Conservation (phyloP, 495 filamentous ascomycete genomes). For the Xylaria bambusicola region DNA sequence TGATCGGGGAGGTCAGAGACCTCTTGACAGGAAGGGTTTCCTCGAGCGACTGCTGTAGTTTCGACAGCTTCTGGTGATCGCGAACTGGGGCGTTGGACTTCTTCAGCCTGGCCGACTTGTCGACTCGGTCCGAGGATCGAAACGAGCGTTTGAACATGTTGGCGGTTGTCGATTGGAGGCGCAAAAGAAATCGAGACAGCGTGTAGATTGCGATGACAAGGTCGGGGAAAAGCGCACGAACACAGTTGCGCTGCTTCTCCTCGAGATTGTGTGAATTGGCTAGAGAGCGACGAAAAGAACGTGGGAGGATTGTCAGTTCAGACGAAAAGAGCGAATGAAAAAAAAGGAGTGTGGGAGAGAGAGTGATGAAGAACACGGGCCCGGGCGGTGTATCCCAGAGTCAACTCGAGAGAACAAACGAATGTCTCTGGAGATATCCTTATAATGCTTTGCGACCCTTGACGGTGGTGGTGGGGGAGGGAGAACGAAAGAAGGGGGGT, state of each 20-base stretch:
- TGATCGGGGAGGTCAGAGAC: slow-evolving; percentile 66
- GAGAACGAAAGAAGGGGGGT: slow-evolving; percentile 35
- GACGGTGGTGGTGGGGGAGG: slow-evolving; percentile 49
- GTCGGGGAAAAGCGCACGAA: slow-evolving; percentile 22
- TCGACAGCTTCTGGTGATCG: slow-evolving; percentile 69
- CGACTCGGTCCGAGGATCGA: slow-evolving; percentile 70
- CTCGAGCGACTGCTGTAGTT: slow-evolving; percentile 61
- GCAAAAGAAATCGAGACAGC: slow-evolving; percentile 36
- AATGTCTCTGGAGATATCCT: slow-evolving; percentile 46
- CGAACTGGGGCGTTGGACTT: slow-evolving; percentile 60
- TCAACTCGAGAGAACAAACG: slow-evolving; percentile 35
- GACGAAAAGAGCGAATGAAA: slow-evolving; percentile 23
- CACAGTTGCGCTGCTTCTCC: neutral
- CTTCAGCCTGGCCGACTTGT: slow-evolving; percentile 78
- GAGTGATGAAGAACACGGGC: slow-evolving; percentile 48
- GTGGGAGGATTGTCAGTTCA: slow-evolving; percentile 23
- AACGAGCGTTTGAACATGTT: slow-evolving; percentile 87
- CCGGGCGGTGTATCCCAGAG: slow-evolving; percentile 49
- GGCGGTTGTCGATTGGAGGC: slow-evolving; percentile 35
- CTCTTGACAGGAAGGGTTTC: slow-evolving; percentile 47
- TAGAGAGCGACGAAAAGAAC: slow-evolving; percentile 54
- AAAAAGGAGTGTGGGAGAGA: slow-evolving; percentile 21
- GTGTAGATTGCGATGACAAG: slow-evolving; percentile 34
- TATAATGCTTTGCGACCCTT: slow-evolving; percentile 53
- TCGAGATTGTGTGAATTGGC: slow-evolving; percentile 25